A percentile compares a stretch with the other conserved stretches of the same genome.
Conservation (phyloP, 108 stramenopile genomes). For the Cylindrotheca closterium region DNA sequence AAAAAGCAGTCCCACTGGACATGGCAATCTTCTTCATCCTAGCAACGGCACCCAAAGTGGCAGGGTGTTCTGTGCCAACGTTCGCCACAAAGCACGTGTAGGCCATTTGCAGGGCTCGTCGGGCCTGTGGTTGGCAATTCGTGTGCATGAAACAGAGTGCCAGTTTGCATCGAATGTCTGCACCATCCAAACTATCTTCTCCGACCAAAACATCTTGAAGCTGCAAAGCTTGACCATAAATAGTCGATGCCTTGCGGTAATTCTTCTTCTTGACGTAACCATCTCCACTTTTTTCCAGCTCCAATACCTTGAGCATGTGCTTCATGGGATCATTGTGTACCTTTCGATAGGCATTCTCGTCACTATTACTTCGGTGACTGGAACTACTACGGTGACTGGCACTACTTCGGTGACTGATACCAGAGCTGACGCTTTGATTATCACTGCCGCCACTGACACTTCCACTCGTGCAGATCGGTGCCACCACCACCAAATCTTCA, state of each 20-base stretch:
- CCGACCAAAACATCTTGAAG: constrained; percentile 4
- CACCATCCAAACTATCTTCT: constrained; percentile 8
- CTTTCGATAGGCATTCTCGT: too few relatives aligned
- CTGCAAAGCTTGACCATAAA: constrained; percentile 1
- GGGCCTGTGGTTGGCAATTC: not conserved
- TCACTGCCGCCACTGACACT: too few relatives aligned
- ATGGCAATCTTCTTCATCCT: constrained; percentile 3
- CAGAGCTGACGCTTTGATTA: too few relatives aligned
- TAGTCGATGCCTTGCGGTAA: not conserved
- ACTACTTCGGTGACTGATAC: too few relatives aligned
- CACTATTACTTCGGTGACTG: not conserved
- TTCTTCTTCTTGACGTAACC: not conserved
- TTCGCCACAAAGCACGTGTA: not conserved
- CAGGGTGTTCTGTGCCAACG: constrained; percentile 13
- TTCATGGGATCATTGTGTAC: constrained; percentile 3
- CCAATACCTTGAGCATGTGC: not conserved
- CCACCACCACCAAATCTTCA: too few relatives aligned
- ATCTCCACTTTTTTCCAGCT: constrained; percentile 4
- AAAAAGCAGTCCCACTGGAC: too few relatives aligned
- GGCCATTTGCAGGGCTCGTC: not conserved
- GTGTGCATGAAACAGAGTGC: constrained; percentile 8
- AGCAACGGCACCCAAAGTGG: constrained; percentile 13
- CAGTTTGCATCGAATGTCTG: constrained; percentile 20
- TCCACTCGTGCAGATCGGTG: too few relatives aligned
- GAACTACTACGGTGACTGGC: too few relatives aligned